Evolutionary conservation across 1,284 basidiomycete species (phyloP), one percentile per base, ranked within the genome.

Genomic region (Xerocomus cyaneibrunnescens): DNA sequence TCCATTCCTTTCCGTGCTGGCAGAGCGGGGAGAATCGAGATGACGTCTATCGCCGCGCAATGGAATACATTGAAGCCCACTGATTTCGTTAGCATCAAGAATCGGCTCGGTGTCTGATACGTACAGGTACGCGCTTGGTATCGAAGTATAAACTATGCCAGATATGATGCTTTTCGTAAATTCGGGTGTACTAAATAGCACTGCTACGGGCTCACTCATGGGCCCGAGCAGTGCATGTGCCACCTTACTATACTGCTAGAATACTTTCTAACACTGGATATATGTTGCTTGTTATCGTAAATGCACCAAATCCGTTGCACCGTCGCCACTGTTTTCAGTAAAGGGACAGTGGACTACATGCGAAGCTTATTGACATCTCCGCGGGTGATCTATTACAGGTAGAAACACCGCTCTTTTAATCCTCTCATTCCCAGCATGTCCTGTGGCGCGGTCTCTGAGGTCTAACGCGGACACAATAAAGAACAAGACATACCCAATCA

Each of bases 341-440:
- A 39, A 37, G 13, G 38, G 39, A 13, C 30, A 40, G 38, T 32
- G 17, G 22, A 41, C 27, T 40, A 19, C 48, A 46, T 35, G 37
- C 34, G 40, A 48, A 25, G 16, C 3, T 7, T n/a, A n/a, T 34
- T 30, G 28, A 50, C 34, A 40, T 43, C 27, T 1, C 36, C 45
- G 39, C 38, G 19, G 49, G n/a, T 35, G 23, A 12, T 28, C 30
- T 17, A 21, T 50, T 70, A 84, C 49, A 89, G 72, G 68, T 81
- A 89, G 71, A 86, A 90, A 65, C 87, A 91, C 35, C 87, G 78
- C 68, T 92, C 89, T 62, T 87, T 89, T 55, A 92, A 67, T 30
- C 82, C 89, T 44, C 89, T 81, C 80, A 91, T 85, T 44, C 89
- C 89, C 57, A 92, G 70, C 40, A 85, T 64, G 57, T 89, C 86